Evolutionary conservation across 1,284 basidiomycete species (phyloP).

Genomic region (Trametes versicolor): DNA sequence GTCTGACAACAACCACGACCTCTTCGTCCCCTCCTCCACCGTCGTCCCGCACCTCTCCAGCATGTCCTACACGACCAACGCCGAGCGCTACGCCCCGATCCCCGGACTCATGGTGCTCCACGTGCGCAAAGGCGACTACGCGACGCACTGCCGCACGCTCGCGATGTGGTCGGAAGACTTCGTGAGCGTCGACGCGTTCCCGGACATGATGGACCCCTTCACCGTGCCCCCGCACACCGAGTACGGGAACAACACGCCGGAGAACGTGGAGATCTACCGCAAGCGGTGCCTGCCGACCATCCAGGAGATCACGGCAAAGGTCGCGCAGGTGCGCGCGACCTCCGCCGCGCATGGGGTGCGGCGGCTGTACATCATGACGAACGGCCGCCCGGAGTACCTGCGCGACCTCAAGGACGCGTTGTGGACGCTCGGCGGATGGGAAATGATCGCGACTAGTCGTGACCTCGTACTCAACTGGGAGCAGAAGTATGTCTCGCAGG

Average conservation of each 20-base stretch:
- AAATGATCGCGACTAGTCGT: slow-evolving; percentile 43
- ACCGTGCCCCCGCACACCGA: slow-evolving; percentile 38
- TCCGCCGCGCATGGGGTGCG: slow-evolving; percentile 42
- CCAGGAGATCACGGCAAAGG: slow-evolving; percentile 54
- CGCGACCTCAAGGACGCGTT: slow-evolving; percentile 54
- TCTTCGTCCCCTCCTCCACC: slow-evolving; percentile 42
- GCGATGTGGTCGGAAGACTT: slow-evolving; percentile 52
- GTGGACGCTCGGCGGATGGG: slow-evolving; percentile 34
- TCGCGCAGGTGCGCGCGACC: slow-evolving; percentile 48
- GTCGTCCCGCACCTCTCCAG: slow-evolving; percentile 29
- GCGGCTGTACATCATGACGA: slow-evolving; percentile 65
- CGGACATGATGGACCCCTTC: slow-evolving; percentile 51
- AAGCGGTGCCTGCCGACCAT: slow-evolving; percentile 58
- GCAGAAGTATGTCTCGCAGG: slow-evolving; percentile 49
- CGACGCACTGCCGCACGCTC: slow-evolving; percentile 59
- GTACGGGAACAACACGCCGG: slow-evolving; percentile 40
- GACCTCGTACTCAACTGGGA: slow-evolving; percentile 50
- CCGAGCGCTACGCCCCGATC: slow-evolving; percentile 39
- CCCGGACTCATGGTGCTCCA: slow-evolving; percentile 65
- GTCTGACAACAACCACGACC: slow-evolving; percentile 47
- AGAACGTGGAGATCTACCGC: slow-evolving; percentile 46
- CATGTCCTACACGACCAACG: slow-evolving; percentile 18
- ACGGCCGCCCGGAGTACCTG: slow-evolving; percentile 52
- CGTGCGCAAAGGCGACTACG: slow-evolving; percentile 68
- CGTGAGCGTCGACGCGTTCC: slow-evolving; percentile 54